Conservation (phyloP, 116 monocot genomes). For the Posidonia oceanica region DNA sequence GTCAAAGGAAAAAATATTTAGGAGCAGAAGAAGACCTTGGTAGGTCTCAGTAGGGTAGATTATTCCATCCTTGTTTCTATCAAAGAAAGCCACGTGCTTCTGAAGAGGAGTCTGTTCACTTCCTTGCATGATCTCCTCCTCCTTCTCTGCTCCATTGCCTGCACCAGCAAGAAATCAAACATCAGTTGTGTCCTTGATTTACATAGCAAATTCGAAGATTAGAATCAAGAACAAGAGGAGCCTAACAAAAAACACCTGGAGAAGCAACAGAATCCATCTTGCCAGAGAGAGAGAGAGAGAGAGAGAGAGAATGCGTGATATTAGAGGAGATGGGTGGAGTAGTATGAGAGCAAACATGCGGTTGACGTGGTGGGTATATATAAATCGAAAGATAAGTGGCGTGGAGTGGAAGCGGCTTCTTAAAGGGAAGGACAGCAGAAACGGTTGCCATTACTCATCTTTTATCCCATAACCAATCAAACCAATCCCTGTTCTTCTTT, state of each 20-base stretch:
- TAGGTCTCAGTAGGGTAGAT: constrained; percentile 16
- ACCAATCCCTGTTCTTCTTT: too few species aligned
- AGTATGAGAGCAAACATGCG: constrained; percentile 22
- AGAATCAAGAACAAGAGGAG: too few species aligned
- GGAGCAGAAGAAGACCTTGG: constrained; percentile 4
- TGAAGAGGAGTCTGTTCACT: constrained; percentile 23
- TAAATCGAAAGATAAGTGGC: too few species aligned
- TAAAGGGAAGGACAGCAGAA: too few species aligned
- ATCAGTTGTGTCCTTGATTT: too few species aligned
- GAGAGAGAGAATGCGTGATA: not conserved
- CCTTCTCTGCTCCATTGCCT: too few species aligned
- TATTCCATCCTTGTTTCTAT: constrained; percentile 48
- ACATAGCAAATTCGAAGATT: too few species aligned
- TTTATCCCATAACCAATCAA: too few species aligned
- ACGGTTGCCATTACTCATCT: too few species aligned
- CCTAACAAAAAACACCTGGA: not conserved
- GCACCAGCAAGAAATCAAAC: too few species aligned
- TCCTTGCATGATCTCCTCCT: not conserved
- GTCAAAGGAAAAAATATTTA: too few species aligned
- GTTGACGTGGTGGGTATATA: not conserved
- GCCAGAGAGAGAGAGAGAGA: not conserved
- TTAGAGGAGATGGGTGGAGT: not conserved
- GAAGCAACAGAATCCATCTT: not conserved
- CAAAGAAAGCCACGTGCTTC: constrained; percentile 52
- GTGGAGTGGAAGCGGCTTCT: too few species aligned